Evolutionary conservation across 169 alveolate genomes (phyloP).

Genomic region (Theileria luwenshuni): DNA sequence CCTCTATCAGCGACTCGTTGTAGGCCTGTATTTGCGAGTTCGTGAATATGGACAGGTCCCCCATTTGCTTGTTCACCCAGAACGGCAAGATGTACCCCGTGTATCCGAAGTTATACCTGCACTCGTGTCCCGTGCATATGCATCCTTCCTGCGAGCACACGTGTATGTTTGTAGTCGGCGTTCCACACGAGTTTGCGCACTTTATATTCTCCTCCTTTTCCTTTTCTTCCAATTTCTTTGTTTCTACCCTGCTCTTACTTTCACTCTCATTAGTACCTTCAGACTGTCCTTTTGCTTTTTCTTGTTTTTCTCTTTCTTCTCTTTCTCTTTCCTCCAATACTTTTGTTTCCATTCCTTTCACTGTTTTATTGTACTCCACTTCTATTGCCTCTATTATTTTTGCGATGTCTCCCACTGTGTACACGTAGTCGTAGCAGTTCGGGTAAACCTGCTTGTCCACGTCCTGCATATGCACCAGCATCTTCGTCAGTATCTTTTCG

Average conservation of each 20-base stretch:
- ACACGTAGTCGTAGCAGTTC: conserved; percentile 53
- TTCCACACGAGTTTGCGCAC: conserved; percentile 19
- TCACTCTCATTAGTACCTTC: background rate
- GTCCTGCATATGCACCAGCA: conserved; percentile 69
- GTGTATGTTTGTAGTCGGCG: conserved; percentile 3
- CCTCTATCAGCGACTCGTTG: conserved; percentile 18
- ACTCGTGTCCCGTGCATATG: conserved; percentile 41
- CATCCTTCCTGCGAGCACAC: conserved; percentile 30
- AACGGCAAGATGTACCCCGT: conserved; percentile 8
- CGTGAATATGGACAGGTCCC: conserved; percentile 28
- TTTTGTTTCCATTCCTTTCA: background rate
- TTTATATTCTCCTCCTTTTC: conserved; percentile 4
- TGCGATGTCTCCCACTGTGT: conserved; percentile 58
- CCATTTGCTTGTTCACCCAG: conserved; percentile 26
- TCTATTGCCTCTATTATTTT: conserved; percentile 52
- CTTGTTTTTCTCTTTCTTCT: conserved; percentile 23
- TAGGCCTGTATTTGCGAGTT: conserved; percentile 18
- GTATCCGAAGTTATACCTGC: conserved; percentile 34
- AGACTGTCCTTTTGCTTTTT: conserved; percentile 27
- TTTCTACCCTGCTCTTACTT: background rate
- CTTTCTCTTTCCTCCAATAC: conserved; percentile 37
- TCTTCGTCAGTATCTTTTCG: conserved; percentile 56
- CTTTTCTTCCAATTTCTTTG: background rate
- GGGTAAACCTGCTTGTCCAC: conserved; percentile 37
- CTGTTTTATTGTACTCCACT: conserved; percentile 34